Base-by-base conservation (phyloP, 2,329 filamentous ascomycete genomes). In the Exophiala dermatitidis region DNA sequence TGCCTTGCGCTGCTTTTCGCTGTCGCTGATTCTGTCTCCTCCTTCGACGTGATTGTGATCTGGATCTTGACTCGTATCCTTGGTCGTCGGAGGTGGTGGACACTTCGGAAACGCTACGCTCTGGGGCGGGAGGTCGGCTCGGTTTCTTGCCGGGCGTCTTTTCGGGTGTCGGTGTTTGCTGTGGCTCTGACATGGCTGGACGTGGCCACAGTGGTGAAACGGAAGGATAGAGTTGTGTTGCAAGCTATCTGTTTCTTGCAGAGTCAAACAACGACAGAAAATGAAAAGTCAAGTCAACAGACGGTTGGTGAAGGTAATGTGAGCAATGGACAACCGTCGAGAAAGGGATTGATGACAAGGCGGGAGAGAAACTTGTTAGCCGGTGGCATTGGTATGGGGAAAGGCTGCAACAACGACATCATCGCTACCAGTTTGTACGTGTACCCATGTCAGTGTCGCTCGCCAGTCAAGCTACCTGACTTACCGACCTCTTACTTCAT, bases 21-120 rank as follows among this genome's bases (percentile, higher is more conserved):
- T 63, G 59, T 37, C 60, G 60, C 42, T 64, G 62, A 32, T 63
- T 63, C 41, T 63, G 62, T 52, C 62, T 52, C 45, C 62, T 52
- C 10, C 62, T 51, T 26, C 60, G 56, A 42, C 60, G 53, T n/a
- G 62, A 64, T 40, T 61, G 59, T 26, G 62, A 64, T 42, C 62
- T 48, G 32, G 62, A 64, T 12, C 60, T 60, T n/a, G 62, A 63
- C 42, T 63, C 58, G 47, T 64, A 64, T 37, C 62, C 62, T 43
- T 56, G 62, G 45, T 64, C 57, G 46, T 61, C 57, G 28, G 46
- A 32, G 37, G 52, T 54, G 9, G 46, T 50, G 36, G 59, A 61
- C 8, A 56, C 34, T 9, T 63, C 59, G 28, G 60, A 62, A 12
- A 60, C 52, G 48, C 49, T 57, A 38, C 60, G 50, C 12, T 58